Percentiles rank a stretch among this genome's conserved stretches.
These are phyloP conservation scores for Euphrasia confusa DNA, from an alignment of 257 asterid genomes.

Conservation along the genomic window DNA sequence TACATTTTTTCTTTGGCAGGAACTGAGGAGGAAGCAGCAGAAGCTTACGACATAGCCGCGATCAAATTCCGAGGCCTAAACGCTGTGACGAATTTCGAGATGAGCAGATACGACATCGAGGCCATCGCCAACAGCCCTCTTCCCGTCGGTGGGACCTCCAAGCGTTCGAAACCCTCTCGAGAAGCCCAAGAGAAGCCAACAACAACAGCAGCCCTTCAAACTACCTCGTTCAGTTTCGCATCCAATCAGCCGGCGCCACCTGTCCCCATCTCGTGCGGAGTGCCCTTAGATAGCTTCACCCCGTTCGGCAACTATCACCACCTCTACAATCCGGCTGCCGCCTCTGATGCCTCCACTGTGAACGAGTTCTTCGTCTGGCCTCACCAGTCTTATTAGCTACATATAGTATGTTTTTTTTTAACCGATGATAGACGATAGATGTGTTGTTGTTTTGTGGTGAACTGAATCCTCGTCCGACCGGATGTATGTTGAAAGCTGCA, in stretches of 20 bases:
- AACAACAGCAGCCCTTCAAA: conserved; percentile 25
- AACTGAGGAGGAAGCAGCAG: conserved; percentile 99
- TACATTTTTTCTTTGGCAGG: conserved; percentile 36
- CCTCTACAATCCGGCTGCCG: conserved; percentile 28
- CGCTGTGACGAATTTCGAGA: conserved; percentile 91
- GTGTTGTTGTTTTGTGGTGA: conserved; percentile 17
- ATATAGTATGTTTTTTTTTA: conserved; percentile 25
- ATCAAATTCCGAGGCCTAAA: conserved; percentile 83
- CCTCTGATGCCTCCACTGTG: conserved; percentile 37
- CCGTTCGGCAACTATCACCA: conserved; percentile 44
- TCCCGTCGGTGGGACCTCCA: conserved; percentile 80
- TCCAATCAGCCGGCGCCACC: conserved; percentile 37
- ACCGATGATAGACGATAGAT: conserved; percentile 16
- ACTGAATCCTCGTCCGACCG: conserved; percentile 38
- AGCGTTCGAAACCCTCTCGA: conserved; percentile 64
- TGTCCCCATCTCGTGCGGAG: conserved; percentile 47
- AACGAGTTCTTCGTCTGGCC: conserved; percentile 78
- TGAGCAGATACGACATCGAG: conserved; percentile 79
- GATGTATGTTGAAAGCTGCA: conserved; percentile 18
- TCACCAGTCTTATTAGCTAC: conserved; percentile 52
- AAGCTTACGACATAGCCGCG: conserved; percentile 96
- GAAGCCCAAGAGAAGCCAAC: conserved; percentile 43
- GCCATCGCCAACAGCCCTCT: conserved; percentile 81
- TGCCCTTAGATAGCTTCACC: conserved; percentile 44
- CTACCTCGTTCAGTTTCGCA: conserved; percentile 46